Evolutionary conservation across 192 early-diverging fungal genomes (phyloP).

Genomic region (Coemansia sp.): DNA sequence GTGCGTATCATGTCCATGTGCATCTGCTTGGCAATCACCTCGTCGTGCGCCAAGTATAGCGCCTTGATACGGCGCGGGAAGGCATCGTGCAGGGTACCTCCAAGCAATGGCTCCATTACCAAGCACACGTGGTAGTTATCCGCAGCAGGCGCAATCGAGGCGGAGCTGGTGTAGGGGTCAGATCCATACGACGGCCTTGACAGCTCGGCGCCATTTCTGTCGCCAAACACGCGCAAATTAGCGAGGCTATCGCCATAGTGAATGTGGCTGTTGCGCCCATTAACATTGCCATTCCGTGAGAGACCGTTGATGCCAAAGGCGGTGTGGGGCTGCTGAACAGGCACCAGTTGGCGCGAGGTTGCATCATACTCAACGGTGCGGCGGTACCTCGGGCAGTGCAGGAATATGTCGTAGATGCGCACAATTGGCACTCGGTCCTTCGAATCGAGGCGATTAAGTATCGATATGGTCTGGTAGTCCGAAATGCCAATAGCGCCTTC

Average conservation of each 20-base stretch:
- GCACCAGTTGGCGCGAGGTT: conserved; percentile 20
- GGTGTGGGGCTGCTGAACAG: conserved; percentile 6
- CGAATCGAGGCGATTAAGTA: conserved; percentile 47
- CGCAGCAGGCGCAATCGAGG: conserved; percentile 5
- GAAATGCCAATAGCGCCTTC: conserved; percentile 49
- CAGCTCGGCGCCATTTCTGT: background rate
- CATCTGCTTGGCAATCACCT: conserved; percentile 36
- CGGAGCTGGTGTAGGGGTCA: conserved; percentile 18
- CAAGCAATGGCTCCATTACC: conserved; percentile 54
- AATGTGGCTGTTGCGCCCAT: background rate
- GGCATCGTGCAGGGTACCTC: conserved; percentile 49
- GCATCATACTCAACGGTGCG: conserved; percentile 27
- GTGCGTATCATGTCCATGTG: conserved; percentile 73
- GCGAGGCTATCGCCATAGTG: background rate
- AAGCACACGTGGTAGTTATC: conserved; percentile 32
- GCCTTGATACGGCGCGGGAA: conserved; percentile 43
- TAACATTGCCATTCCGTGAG: background rate
- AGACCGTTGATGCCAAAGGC: background rate
- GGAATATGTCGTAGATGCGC: conserved; percentile 41
- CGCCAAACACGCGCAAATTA: conserved; percentile 31
- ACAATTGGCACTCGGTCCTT: conserved; percentile 42
- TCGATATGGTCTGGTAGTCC: conserved; percentile 45
- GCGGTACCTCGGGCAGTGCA: conserved; percentile 21
- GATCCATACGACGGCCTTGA: conserved; percentile 8
- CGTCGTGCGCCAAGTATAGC: conserved; percentile 35